Evolutionary conservation across 148 eudicot species (phyloP), one percentile per base, ranked within the genome.

Genomic region (Rhododendron griersonianum): DNA sequence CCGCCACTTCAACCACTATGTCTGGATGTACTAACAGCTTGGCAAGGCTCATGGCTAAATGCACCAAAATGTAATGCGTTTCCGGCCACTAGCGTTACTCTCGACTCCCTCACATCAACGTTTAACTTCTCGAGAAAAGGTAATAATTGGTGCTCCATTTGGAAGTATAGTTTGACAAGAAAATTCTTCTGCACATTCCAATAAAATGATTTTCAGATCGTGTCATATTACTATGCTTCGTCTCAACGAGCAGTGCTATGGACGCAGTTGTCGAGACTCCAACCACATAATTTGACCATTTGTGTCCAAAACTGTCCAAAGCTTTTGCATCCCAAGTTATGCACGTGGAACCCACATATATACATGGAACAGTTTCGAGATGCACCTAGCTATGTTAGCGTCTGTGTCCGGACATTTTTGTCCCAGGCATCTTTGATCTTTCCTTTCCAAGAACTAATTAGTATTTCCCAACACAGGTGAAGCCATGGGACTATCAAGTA

Each of bases 21-120:
- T 65, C 87, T 88, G 15, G 91, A 88, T 81, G 30, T 88, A 2
- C 87, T 90, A 13, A 88, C 81, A 61, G 89, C 73, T 15, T 86
- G 87, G 90, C 89, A 85, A 85, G 90, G 86, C 2, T n/a, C 53
- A 13, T 82, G 84, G 84, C 35, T 18, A 35, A 63, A 63, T 10
- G 39, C 84, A 21, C 45, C 33, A 13, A 59, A 39, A 59, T 65
- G 37, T 21, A 59, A 9, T 21, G 44, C 33, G 6, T 21, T 81
- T 37, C 4, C 33, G 5, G 41, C 18, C 25, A 8, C 23, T 14
- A 39, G 47, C 1, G n/a, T 1, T 81, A 4, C 65, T 59, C 81
- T 53, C 0, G 81, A 85, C 81, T 57, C 51, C 14, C 74, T 45
- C 1, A 13, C 86, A 47, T 48, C 61, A 4, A 28, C 59, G 8